phyloP scores from a whole-genome alignment of 495 filamentous ascomycete genomes.

The Annulohypoxylon moriforme region DNA sequence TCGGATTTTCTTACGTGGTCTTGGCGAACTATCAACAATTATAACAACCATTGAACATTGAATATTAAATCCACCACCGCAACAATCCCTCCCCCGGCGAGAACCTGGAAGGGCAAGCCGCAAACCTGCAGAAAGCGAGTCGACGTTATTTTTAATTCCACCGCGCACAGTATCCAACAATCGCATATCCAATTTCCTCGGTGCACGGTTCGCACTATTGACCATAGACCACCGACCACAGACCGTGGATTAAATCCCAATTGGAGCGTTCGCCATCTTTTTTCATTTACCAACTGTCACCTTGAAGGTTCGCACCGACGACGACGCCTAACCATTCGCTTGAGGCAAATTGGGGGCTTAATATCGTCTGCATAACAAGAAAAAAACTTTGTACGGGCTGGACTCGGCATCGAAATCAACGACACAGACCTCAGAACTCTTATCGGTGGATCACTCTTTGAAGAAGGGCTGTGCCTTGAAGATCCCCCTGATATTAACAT shows the following conservation, averaged over 20 bases:
- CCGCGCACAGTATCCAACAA: conserved; percentile 28
- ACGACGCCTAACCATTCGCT: conserved; percentile 41
- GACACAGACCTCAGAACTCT: conserved; percentile 27
- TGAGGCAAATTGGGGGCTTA: conserved; percentile 44
- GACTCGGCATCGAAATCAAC: conserved; percentile 43
- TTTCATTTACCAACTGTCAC: conserved; percentile 28
- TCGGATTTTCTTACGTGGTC: conserved; percentile 48
- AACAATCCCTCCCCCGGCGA: not conserved
- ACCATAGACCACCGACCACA: conserved; percentile 18
- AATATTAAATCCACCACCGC: not conserved
- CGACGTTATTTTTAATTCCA: conserved; percentile 15
- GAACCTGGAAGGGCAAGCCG: conserved; percentile 7
- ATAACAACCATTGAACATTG: not conserved
- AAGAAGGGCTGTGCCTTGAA: conserved; percentile 43
- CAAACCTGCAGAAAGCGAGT: conserved; percentile 27
- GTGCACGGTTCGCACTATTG: conserved; percentile 31
- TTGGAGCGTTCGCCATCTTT: conserved; percentile 27
- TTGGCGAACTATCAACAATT: conserved; percentile 34
- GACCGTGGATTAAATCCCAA: conserved; percentile 24
- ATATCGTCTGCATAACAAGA: conserved; percentile 24
- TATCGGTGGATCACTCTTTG: conserved; percentile 16
- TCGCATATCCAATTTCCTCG: conserved; percentile 9
- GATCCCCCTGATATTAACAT: conserved; percentile 24
- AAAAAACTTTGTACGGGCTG: conserved; percentile 45
- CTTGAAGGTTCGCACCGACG: conserved; percentile 42